Percentiles rank a stretch among this genome's conserved stretches.
These are phyloP conservation scores for Canavalia gladiata DNA, from an alignment of 306 rosid genomes.

Conservation along the genomic window DNA sequence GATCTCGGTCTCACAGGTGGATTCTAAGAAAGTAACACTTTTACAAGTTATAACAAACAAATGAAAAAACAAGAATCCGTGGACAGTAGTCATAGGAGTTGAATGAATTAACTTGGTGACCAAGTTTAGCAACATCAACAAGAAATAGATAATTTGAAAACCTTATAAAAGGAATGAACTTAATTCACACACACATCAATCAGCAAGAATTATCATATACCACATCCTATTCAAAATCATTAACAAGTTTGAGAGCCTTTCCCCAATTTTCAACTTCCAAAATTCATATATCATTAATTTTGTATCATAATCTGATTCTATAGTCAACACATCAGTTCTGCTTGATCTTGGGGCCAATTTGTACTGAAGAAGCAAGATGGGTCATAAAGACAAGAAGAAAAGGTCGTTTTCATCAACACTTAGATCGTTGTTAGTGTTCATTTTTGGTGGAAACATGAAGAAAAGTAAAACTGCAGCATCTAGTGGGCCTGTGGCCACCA, in stretches of 20 bases:
- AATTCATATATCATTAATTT: background rate
- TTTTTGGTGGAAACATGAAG: slow-evolving; percentile 38
- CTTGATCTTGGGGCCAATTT: background rate
- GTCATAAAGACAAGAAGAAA: slow-evolving; percentile 19
- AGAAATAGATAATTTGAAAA: background rate
- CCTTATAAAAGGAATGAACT: slow-evolving; percentile 24
- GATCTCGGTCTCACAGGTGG: background rate
- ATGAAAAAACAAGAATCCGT: too few species aligned
- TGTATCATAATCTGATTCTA: background rate
- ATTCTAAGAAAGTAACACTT: background rate
- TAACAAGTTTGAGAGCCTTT: background rate
- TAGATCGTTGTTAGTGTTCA: slow-evolving; percentile 9
- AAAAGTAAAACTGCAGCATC: slow-evolving; percentile 27
- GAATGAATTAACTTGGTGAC: slow-evolving; percentile 7
- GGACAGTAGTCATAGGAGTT: background rate
- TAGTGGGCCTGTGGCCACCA: slow-evolving; percentile 52
- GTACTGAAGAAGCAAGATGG: slow-evolving; percentile 30
- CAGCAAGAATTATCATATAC: background rate
- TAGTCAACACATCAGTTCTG: background rate
- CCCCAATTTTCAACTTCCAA: background rate
- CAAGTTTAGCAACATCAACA: slow-evolving; percentile 36
- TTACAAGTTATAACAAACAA: too few species aligned
- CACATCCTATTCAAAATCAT: background rate
- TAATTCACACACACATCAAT: background rate
- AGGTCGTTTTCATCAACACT: background rate